Evolutionary conservation across 73 alveolate species (phyloP).

Genomic region (Effrenium voratum): DNA sequence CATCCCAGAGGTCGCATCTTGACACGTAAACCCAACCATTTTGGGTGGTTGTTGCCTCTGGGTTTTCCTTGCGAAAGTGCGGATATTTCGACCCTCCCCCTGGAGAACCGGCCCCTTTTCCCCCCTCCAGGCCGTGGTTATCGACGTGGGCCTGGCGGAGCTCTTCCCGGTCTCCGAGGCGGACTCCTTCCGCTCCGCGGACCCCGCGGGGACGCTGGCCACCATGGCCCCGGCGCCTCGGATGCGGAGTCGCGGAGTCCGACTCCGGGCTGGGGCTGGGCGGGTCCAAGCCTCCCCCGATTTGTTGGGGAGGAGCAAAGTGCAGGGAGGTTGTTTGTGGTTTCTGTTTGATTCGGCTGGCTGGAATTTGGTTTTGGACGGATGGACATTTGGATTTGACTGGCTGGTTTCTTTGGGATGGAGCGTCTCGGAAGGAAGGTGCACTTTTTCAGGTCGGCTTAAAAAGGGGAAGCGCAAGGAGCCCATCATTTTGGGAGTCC

Average conservation of each 20-base stretch:
- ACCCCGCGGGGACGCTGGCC: slow-evolving; percentile 92
- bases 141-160: slow-evolving; percentile 93
- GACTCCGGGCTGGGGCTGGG: not conserved
- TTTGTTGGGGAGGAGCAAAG: not conserved
- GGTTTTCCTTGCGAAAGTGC: too few species aligned
- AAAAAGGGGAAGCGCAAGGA: too few species aligned
- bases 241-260: not conserved
- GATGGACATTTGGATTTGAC: not conserved
- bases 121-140: slow-evolving; percentile 87
- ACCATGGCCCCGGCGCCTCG: slow-evolving; percentile 84
- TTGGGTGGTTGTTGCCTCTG: too few species aligned
- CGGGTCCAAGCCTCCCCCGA: not conserved
- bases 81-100: too few species aligned
- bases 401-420: too few species aligned
- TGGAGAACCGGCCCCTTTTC: too few species aligned
- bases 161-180: slow-evolving; percentile 83
- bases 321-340: not conserved
- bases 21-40: too few species aligned
- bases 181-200: slow-evolving; percentile 84
- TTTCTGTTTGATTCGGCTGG: not conserved
- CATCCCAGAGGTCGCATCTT: too few species aligned
- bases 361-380: not conserved
- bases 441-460: too few species aligned
- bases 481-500: too few species aligned
- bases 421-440: too few species aligned